Evolutionary conservation across 495 filamentous ascomycete species (phyloP).

Genomic region (Hyphodiscus hymeniophilus): DNA sequence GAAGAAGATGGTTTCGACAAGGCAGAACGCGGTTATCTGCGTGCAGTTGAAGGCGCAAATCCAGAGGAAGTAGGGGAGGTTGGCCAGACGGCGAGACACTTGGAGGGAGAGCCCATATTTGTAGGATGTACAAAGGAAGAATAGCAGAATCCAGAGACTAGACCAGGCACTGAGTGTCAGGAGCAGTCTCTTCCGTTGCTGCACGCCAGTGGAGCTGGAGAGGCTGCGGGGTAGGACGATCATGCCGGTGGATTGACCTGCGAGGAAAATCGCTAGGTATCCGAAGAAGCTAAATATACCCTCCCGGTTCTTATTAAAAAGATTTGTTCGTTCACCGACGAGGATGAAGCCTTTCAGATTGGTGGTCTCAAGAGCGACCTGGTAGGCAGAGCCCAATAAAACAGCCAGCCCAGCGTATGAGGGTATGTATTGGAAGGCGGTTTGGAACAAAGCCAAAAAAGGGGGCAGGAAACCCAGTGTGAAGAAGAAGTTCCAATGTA

Average conservation of each 20-base stretch:
- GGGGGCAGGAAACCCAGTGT: slow-evolving; percentile 84
- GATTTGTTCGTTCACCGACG: slow-evolving; percentile 64
- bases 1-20: slow-evolving; percentile 70
- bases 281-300: slow-evolving; percentile 89
- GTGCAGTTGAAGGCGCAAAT: slow-evolving; percentile 76
- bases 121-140: slow-evolving; percentile 55
- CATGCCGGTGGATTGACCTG: slow-evolving; percentile 76
- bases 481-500: slow-evolving; percentile 99
- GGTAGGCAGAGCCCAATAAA: slow-evolving; percentile 55
- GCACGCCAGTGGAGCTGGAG: slow-evolving; percentile 24
- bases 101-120: slow-evolving; percentile 59
- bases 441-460: slow-evolving; percentile 80
- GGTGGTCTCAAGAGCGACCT: slow-evolving; percentile 67
- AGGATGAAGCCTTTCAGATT: slow-evolving; percentile 76
- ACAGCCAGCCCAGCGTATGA: slow-evolving; percentile 68
- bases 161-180: slow-evolving; percentile 51
- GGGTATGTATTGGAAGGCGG: slow-evolving; percentile 48
- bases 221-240: slow-evolving; percentile 60
- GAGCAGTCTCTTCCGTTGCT: slow-evolving; percentile 47
- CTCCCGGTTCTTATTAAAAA: slow-evolving; percentile 86
- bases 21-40: slow-evolving; percentile 69
- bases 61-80: slow-evolving; percentile 92
- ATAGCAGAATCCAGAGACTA: slow-evolving; percentile 58
- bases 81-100: slow-evolving; percentile 84
- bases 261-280: slow-evolving; percentile 91